Evolutionary conservation across 306 rosid genomes (phyloP).

Genomic region (Oxytropis ochrocephala): DNA sequence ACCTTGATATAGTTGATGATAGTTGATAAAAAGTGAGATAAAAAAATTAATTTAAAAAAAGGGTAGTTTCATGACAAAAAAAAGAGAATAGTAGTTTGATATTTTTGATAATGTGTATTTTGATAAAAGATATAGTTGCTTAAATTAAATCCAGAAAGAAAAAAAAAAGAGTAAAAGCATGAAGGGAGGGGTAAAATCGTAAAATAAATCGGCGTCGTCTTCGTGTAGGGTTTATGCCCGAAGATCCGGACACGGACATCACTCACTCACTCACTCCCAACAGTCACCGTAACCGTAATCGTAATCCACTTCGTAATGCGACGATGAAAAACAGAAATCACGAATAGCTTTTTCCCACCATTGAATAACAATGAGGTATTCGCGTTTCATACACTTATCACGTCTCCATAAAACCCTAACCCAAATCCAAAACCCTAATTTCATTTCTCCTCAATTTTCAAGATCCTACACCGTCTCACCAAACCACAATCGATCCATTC

Average conservation of each 20-base stretch:
- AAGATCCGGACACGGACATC: background rate
- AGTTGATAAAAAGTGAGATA: too few species aligned
- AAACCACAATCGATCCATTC: background rate
- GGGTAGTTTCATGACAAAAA: too few species aligned
- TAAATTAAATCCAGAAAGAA: too few species aligned
- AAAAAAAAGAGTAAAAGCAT: background rate
- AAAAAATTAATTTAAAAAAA: too few species aligned
- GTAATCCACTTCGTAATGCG: background rate
- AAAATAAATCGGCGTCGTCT: slow-evolving; percentile 5
- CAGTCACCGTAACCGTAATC: too few species aligned
- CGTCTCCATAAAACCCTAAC: slow-evolving; percentile 30
- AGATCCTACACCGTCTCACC: background rate
- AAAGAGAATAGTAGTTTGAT: too few species aligned
- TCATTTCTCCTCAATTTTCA: background rate
- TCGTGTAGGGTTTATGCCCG: slow-evolving; percentile 44
- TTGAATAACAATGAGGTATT: slow-evolving; percentile 46
- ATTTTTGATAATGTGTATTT: too few species aligned
- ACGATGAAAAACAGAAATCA: background rate
- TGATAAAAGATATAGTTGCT: too few species aligned
- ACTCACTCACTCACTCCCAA: background rate
- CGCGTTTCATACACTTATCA: slow-evolving; percentile 36
- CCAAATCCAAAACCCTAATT: slow-evolving; percentile 31
- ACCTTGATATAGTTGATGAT: too few species aligned
- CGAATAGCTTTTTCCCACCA: background rate
- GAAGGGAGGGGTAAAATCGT: slow-evolving; percentile 20